Evolutionary conservation across 371 early-diverging fungal genomes (phyloP).

Genomic region (Neoconidiobolus thromboides): DNA sequence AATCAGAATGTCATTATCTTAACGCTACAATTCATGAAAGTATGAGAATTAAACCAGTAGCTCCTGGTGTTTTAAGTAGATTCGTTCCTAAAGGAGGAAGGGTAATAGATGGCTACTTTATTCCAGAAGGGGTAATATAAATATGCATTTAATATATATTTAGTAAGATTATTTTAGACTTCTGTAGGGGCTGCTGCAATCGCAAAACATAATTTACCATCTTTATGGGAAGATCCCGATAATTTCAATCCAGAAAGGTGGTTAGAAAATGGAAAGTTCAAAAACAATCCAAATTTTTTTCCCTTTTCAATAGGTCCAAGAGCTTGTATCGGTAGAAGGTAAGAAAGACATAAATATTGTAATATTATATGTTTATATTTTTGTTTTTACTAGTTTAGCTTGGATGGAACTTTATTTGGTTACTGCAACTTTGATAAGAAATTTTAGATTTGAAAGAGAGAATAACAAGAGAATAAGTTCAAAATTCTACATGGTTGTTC

Average conservation of each 20-base stretch:
- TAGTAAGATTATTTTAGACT: no score
- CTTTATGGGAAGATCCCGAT: background rate
- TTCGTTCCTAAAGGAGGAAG: constrained; percentile 12
- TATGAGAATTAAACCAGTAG: background rate
- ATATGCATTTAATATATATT: no score
- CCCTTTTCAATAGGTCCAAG: constrained; percentile 5
- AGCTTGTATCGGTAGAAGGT: constrained; percentile 3
- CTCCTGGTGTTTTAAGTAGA: constrained; percentile 10
- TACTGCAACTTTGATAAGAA: no score
- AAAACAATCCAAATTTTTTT: background rate
- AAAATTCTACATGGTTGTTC: no score
- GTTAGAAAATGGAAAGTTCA: background rate
- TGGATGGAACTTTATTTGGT: background rate
- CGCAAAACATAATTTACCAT: no score
- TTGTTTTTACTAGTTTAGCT: background rate
- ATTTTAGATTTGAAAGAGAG: no score
- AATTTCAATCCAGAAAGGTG: background rate
- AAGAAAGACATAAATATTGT: background rate
- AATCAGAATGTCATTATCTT: background rate
- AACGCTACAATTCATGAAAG: constrained; percentile 2
- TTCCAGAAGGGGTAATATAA: constrained; percentile 6
- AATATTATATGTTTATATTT: background rate
- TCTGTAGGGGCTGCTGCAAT: no score
- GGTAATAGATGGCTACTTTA: constrained; percentile 9
- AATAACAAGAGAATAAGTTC: no score